A percentile compares a stretch with the other conserved stretches of the same genome.
Conservation (phyloP, 495 filamentous ascomycete species). For the Daldinia grandis region DNA sequence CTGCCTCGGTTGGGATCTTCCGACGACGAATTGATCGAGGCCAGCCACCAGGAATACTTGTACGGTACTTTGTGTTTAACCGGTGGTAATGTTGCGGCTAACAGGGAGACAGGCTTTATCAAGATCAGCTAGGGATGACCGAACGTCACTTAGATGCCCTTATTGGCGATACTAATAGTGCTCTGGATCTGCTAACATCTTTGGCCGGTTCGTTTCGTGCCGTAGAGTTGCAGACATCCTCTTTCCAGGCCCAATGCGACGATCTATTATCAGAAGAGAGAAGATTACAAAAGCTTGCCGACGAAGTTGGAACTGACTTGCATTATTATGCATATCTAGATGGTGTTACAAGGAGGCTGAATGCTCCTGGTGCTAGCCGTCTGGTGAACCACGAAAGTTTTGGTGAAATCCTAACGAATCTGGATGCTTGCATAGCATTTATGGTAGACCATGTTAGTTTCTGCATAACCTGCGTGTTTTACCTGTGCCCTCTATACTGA, state of each 20-base stretch:
- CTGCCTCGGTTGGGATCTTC: slow-evolving; percentile 60
- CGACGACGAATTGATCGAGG: slow-evolving; percentile 73
- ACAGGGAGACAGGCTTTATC: slow-evolving; percentile 66
- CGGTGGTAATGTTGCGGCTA: slow-evolving; percentile 32
- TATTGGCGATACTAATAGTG: slow-evolving; percentile 74
- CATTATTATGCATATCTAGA: slow-evolving; percentile 93
- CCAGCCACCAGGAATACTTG: slow-evolving; percentile 87
- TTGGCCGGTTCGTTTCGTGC: slow-evolving; percentile 83
- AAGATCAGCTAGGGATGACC: slow-evolving; percentile 80
- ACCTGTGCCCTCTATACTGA: slow-evolving; percentile 28
- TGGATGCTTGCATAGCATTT: slow-evolving; percentile 89
- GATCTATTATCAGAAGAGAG: slow-evolving; percentile 81
- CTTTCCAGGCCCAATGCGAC: slow-evolving; percentile 91
- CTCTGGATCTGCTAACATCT: slow-evolving; percentile 75
- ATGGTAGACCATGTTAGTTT: slow-evolving; percentile 81
- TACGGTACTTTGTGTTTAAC: slow-evolving; percentile 52
- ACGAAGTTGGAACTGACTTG: slow-evolving; percentile 83
- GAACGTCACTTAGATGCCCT: slow-evolving; percentile 82
- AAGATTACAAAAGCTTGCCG: slow-evolving; percentile 75
- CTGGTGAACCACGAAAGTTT: slow-evolving; percentile 83
- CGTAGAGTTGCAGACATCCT: slow-evolving; percentile 88
- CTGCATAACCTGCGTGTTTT: neutral
- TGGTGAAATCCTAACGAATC: slow-evolving; percentile 80
- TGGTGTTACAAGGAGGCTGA: slow-evolving; percentile 85
- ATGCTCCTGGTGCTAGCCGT: slow-evolving; percentile 87